Base-by-base conservation (phyloP, 495 filamentous ascomycete genomes). In the Melanomma pulvis-pyrius region DNA sequence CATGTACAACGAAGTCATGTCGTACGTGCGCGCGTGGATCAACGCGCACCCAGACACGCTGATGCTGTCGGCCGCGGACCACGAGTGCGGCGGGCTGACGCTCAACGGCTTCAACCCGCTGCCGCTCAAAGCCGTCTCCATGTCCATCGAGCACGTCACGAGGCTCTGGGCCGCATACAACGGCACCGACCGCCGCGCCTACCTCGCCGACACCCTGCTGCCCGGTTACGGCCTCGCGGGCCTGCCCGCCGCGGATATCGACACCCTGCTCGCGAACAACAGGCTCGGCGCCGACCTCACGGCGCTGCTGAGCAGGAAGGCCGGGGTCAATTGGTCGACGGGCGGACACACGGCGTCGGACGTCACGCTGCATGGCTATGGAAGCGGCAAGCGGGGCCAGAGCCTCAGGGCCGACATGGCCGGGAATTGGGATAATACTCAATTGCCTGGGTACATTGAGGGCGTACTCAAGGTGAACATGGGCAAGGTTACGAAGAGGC, bases 21-120 rank as follows among this genome's bases (percentile, higher is more conserved):
- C 69, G 6, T 76, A 69, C 26, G 70, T 78, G 63, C 65, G 65
- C 21, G 41, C 66, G 30, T 76, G 76, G 76, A 76, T 78, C 52
- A 76, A 78, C 56, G 34, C 56, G 21, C 71, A 78, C 41, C 59
- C 56, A 17, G 24, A 56, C 47, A 78, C 76, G 0, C 52, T 68
- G 13, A 55, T 78, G 32, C 67, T 78, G 54, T 75, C 74, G 17
- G 78, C 76, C 34, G 76, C 76, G 2, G 76, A 78, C 36, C 76
- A 78, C 30, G 76, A 78, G 48, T 74, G 70, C 15, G 76, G 76
- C 54, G 76, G 76, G 25, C 63, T 78, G 39, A 74, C 76, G 7
- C 63, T 77, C 13, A 58, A 48, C 28, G 76, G 74, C 8, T 71
- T 65, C 52, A 55, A 73, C 15, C 76, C 76, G 9, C 21, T 22